Percentiles rank a stretch among this genome's conserved stretches.
Conservation (phyloP, 805 yeast species). For the Starmerella bombicola region DNA sequence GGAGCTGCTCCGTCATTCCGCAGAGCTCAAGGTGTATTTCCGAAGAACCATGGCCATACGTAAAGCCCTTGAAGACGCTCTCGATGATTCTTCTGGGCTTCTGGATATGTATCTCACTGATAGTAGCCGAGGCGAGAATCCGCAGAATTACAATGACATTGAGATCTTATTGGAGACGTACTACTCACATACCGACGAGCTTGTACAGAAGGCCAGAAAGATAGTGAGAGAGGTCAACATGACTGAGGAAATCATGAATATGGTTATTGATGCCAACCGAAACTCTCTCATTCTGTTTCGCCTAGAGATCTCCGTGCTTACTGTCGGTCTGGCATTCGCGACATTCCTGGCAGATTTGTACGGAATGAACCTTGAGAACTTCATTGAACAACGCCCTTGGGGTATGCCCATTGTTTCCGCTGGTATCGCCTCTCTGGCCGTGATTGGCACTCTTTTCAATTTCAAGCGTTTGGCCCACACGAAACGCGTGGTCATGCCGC, state of each 20-base stretch:
- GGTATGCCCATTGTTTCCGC: constrained; percentile 48
- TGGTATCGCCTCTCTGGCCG: constrained; percentile 34
- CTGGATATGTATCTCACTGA: constrained; percentile 64
- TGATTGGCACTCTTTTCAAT: constrained; percentile 41
- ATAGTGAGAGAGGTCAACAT: constrained; percentile 71
- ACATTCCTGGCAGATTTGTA: constrained; percentile 77
- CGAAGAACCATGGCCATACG: constrained; percentile 66
- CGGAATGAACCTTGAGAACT: constrained; percentile 91
- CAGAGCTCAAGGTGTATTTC: constrained; percentile 55
- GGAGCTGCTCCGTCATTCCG: constrained; percentile 61
- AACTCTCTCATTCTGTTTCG: constrained; percentile 82
- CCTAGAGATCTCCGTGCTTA: constrained; percentile 67
- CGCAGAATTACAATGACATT: constrained; percentile 36
- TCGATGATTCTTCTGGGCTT: constrained; percentile 79
- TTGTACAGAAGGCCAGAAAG: constrained; percentile 81
- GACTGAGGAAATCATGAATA: constrained; percentile 86
- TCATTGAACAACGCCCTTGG: constrained; percentile 64
- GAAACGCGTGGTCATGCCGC: constrained; percentile 56
- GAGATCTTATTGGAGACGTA: constrained; percentile 83
- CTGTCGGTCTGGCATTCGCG: constrained; percentile 75
- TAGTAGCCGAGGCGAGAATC: constrained; percentile 28
- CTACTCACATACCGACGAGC: constrained; percentile 83
- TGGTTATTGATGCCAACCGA: constrained; percentile 81
- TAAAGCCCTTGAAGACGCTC: constrained; percentile 66
- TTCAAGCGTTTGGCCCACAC: constrained; percentile 46